These are phyloP conservation scores for Kuraishia hungarica DNA, from an alignment of 805 yeast species.

Conservation along the genomic window DNA sequence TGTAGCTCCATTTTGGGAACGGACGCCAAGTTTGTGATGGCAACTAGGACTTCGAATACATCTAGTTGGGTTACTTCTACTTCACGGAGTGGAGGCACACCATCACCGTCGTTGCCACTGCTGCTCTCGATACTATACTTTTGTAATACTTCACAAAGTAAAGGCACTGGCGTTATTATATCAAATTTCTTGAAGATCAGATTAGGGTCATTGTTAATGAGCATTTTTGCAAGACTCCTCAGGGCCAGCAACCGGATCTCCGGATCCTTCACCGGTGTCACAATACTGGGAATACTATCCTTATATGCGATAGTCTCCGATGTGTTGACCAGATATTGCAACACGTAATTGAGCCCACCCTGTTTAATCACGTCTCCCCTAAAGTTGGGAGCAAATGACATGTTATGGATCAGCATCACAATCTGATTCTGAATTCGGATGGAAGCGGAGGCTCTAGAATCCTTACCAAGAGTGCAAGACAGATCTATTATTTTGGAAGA, in stretches of 20 bases:
- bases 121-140: slow-evolving; percentile 22
- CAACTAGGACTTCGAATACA: slow-evolving; percentile 34
- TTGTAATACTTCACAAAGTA: slow-evolving; percentile 37
- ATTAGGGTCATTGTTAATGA: slow-evolving; percentile 34
- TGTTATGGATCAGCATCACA: slow-evolving; percentile 25
- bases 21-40: slow-evolving; percentile 43
- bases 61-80: slow-evolving; percentile 27
- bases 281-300: slow-evolving; percentile 13
- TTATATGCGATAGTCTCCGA: slow-evolving; percentile 17
- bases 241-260: slow-evolving; percentile 25
- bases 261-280: slow-evolving; percentile 12
- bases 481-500: slow-evolving; percentile 13
- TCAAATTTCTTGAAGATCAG: slow-evolving; percentile 30
- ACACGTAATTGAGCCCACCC: slow-evolving; percentile 31
- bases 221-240: slow-evolving; percentile 33
- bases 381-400: slow-evolving; percentile 18
- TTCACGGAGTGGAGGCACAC: slow-evolving; percentile 11
- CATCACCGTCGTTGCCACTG: slow-evolving; percentile 7
- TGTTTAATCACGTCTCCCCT: slow-evolving; percentile 34
- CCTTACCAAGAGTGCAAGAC: slow-evolving; percentile 8
- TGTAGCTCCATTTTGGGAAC: slow-evolving; percentile 25
- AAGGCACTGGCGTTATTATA: slow-evolving; percentile 34
- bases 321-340: slow-evolving; percentile 29
- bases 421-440: slow-evolving; percentile 18
- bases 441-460: slow-evolving; percentile 8